Evolutionary conservation across 2,329 filamentous ascomycete genomes (phyloP).

Genomic region (Metarhizium album): DNA sequence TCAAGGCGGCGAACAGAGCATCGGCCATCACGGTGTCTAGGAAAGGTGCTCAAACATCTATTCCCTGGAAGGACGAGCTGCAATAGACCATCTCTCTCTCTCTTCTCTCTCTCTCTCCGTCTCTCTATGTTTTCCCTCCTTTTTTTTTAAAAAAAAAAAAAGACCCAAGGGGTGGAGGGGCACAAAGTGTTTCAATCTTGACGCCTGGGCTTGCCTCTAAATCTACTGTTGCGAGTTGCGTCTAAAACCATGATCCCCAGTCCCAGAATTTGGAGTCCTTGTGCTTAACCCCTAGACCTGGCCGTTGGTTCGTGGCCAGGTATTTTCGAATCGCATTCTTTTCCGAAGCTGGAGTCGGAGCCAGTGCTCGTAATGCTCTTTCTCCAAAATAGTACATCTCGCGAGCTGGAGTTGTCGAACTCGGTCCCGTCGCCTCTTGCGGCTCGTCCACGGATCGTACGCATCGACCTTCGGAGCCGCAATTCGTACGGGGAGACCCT

Average conservation of each 20-base stretch:
- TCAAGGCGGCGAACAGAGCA: slow-evolving; percentile 41
- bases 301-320: neutral
- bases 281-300: slow-evolving; percentile 6
- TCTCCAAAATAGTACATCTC: slow-evolving; percentile 8
- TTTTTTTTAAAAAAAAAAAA: slow-evolving; percentile 1
- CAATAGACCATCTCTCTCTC: no score
- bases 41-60: slow-evolving; percentile 32
- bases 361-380: slow-evolving; percentile 4
- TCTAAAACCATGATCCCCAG: slow-evolving; percentile 20
- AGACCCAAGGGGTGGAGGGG: no score
- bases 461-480: neutral
- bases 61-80: slow-evolving; percentile 33
- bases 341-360: neutral
- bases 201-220: neutral
- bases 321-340: neutral
- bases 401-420: neutral
- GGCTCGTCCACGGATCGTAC: neutral
- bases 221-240: neutral
- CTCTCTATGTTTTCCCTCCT: no score
- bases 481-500: neutral
- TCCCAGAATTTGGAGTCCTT: slow-evolving; percentile 16
- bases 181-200: neutral
- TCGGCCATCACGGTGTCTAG: slow-evolving; percentile 30
- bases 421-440: neutral
- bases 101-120: no score